These are phyloP conservation scores for Nothophytophthora sp. DNA, from an alignment of 352 stramenopile genomes.

Conservation along the genomic window DNA sequence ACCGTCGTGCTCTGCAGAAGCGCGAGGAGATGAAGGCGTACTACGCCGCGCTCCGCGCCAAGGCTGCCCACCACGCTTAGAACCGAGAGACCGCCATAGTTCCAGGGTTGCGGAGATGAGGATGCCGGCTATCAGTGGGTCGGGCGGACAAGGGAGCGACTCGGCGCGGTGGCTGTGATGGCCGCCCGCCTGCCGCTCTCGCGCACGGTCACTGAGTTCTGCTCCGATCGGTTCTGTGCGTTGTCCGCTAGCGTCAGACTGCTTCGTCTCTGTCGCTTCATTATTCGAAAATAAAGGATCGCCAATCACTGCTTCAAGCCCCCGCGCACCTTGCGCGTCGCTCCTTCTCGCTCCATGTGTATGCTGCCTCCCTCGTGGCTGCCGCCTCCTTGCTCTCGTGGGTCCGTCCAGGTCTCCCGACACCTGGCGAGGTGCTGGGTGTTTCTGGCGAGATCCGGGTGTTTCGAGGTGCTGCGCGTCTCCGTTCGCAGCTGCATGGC, in stretches of 20 bases:
- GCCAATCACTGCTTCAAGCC: conserved; percentile 60
- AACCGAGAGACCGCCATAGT: conserved; percentile 41
- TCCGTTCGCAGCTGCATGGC: too few relatives aligned
- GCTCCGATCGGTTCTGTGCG: conserved; percentile 16
- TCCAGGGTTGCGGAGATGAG: conserved; percentile 42
- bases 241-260: conserved; percentile 16
- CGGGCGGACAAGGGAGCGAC: conserved; percentile 18
- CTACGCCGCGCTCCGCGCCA: conserved; percentile 96
- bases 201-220: conserved; percentile 11
- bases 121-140: conserved; percentile 27
- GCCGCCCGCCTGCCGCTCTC: conserved; percentile 25
- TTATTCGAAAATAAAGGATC: conserved; percentile 83
- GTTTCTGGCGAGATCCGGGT: too few relatives aligned
- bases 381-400: too few relatives aligned
- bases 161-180: conserved; percentile 32
- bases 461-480: too few relatives aligned
- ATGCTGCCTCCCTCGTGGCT: too few relatives aligned
- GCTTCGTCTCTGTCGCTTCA: conserved; percentile 55
- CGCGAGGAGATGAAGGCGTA: conserved; percentile 99
- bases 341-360: conserved; percentile 4
- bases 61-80: conserved; percentile 86
- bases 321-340: conserved; percentile 7
- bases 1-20: conserved; percentile 98
- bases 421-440: too few relatives aligned
- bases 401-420: too few relatives aligned